Percentiles rank a stretch among this genome's conserved stretches.
Evolutionary conservation across 177 flowering plant species (phyloP).

Genomic region (Vitis hybrid): DNA sequence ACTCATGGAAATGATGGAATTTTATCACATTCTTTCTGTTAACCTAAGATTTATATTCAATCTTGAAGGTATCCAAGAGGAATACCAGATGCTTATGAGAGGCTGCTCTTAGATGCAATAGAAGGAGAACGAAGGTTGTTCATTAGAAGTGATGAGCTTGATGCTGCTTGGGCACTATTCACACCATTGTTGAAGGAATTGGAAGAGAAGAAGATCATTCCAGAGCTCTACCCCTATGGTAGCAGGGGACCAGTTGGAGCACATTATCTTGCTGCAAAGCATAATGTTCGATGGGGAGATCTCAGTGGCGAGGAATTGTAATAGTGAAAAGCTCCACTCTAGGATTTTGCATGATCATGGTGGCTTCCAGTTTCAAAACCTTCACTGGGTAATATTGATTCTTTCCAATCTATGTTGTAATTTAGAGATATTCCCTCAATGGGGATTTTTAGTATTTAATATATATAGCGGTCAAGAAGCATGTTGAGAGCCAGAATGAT

Average conservation of each 20-base stretch:
- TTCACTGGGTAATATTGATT: neutral
- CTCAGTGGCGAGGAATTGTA: slow-evolving; percentile 35
- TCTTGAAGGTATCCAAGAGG: slow-evolving; percentile 56
- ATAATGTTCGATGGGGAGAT: slow-evolving; percentile 85
- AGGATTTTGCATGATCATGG: neutral
- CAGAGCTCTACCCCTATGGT: slow-evolving; percentile 76
- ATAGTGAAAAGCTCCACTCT: neutral
- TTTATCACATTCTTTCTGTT: too few relatives aligned
- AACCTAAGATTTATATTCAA: neutral
- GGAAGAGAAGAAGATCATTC: slow-evolving; percentile 62
- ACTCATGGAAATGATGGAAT: too few relatives aligned
- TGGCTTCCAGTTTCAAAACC: neutral
- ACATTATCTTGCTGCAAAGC: slow-evolving; percentile 72
- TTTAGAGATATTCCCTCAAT: too few relatives aligned
- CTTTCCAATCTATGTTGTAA: neutral
- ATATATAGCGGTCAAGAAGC: too few relatives aligned
- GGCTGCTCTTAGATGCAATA: slow-evolving; percentile 73
- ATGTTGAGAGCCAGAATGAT: too few relatives aligned
- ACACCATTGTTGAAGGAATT: slow-evolving; percentile 75
- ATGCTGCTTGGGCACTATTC: slow-evolving; percentile 85
- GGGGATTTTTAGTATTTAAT: too few relatives aligned
- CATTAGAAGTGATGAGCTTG: slow-evolving; percentile 88
- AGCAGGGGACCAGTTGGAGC: slow-evolving; percentile 87
- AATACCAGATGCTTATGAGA: slow-evolving; percentile 84
- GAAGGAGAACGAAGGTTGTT: slow-evolving; percentile 81